Base-by-base conservation (phyloP, 192 early-diverging fungal species). In the Coemansia asiatica region DNA sequence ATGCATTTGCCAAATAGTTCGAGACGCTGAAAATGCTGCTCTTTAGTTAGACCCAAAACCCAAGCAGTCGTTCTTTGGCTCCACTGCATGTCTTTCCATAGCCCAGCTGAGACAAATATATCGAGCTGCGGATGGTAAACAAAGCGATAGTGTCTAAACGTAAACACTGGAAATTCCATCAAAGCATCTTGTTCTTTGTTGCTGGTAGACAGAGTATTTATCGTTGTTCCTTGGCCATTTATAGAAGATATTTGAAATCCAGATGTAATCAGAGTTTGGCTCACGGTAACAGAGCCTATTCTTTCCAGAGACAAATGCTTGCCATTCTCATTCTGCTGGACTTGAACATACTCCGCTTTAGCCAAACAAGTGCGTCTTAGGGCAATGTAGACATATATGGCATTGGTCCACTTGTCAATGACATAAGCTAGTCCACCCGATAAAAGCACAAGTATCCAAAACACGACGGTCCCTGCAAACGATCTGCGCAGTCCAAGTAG, bases 1-100 rank as follows among this genome's bases (percentile, higher is more conserved):
- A 86, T 25, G 69, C 91, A 91, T 9, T 68, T 28, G 2, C 89
- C 91, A 86, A 93, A 93, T 1, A 91, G 68, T 46, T 67, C 61
- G 29, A 62, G 40, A 6, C 90, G 85, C 55, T 86, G 83, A 27
- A 69, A 62, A 53, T 82, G 75, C 6, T 62, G 74, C 7, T 81
- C 74, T 23, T 70, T 54, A 2, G 54, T 60, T n/a, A 91, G 71
- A 0, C 91, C 91, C 8, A 46, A 18, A 6, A n/a, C 16, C 19
- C 33, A 56, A 2, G 65, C 65, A 19, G 16, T 33, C 0, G 22
- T n/a, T 13, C 66, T 59, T 1, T 63, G 6, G 19, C 3, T 10
- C 83, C 83, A 84, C 15, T 65, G 33, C 4, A 68, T 40, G 33
- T 76, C 78, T 59, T 78, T 80, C 83, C 78, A 84, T 10, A 21